These are phyloP conservation scores for Sequoia sempervirens DNA, from an alignment of 75 land plant species.

Conservation along the genomic window DNA sequence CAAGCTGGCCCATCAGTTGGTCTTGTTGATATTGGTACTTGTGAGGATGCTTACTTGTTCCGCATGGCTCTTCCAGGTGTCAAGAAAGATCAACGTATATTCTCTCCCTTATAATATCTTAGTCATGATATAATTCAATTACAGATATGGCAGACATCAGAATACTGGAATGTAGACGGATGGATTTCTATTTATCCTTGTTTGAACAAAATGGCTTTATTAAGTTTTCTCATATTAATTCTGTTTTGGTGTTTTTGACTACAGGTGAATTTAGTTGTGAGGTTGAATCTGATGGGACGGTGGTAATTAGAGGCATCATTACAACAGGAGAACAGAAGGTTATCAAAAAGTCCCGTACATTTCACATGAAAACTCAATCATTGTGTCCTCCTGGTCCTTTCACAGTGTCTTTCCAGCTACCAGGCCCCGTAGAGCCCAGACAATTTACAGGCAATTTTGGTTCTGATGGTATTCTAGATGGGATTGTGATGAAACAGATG, in stretches of 20 bases:
- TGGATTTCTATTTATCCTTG: neutral
- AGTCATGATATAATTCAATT: conserved; percentile 3
- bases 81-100: conserved; percentile 44
- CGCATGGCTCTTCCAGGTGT: conserved; percentile 66
- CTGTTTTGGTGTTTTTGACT: conserved; percentile 2
- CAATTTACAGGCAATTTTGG: conserved; percentile 49
- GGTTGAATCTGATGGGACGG: conserved; percentile 51
- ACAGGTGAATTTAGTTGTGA: conserved; percentile 68
- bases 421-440: conserved; percentile 71
- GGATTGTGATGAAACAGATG: conserved; percentile 51
- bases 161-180: neutral
- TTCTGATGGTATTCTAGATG: conserved; percentile 71
- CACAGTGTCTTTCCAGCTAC: conserved; percentile 51
- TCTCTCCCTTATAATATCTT: neutral
- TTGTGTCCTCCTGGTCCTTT: conserved; percentile 65
- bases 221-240: neutral
- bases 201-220: neutral
- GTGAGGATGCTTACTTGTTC: conserved; percentile 60
- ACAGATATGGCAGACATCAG: neutral
- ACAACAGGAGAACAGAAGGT: conserved; percentile 35
- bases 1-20: conserved; percentile 57
- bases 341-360: conserved; percentile 14
- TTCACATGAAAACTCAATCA: conserved; percentile 48
- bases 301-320: conserved; percentile 45
- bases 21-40: conserved; percentile 54